These are phyloP conservation scores for Sarocladium oryzae DNA, from an alignment of 2,329 filamentous ascomycete genomes.

Conservation along the genomic window DNA sequence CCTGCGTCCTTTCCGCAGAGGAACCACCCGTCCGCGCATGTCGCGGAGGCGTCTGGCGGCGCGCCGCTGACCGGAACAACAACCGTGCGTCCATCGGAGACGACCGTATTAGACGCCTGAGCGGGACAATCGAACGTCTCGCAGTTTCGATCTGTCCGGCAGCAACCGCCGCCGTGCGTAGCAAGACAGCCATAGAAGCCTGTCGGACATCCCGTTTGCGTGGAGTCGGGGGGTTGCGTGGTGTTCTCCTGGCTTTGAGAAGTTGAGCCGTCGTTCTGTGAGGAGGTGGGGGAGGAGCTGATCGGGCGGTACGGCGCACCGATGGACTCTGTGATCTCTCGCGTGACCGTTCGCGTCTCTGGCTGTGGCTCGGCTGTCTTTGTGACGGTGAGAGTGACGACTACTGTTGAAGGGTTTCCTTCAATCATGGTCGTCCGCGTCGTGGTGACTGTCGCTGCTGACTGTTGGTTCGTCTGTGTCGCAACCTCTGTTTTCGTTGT, in stretches of 20 bases:
- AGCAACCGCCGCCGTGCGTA: constrained; percentile 77
- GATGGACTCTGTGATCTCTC: constrained; percentile 12
- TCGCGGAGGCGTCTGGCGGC: constrained; percentile 31
- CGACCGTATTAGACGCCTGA: constrained; percentile 52
- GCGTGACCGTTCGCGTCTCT: constrained; percentile 4
- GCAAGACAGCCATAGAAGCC: constrained; percentile 91
- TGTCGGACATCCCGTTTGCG: constrained; percentile 50
- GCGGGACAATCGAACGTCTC: constrained; percentile 71
- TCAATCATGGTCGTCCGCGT: constrained; percentile 31
- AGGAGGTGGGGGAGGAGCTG: constrained; percentile 11
- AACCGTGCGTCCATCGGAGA: constrained; percentile 64
- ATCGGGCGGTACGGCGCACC: constrained; percentile 16
- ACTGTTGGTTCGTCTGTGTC: constrained; percentile 14
- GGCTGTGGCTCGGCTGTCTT: constrained; percentile 15
- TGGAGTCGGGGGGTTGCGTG: constrained; percentile 27
- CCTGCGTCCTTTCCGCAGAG: constrained; percentile 53
- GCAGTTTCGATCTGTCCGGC: constrained; percentile 80
- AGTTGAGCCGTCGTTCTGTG: not conserved
- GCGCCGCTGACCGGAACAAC: constrained; percentile 52
- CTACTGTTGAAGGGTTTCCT: constrained; percentile 31
- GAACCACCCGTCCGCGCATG: constrained; percentile 76
- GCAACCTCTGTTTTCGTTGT: constrained; percentile 13
- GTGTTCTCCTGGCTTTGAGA: constrained; percentile 17
- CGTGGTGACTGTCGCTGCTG: constrained; percentile 28
- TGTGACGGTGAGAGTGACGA: constrained; percentile 35